Evolutionary conservation across 1,139 yeast genomes (phyloP).

Genomic region (Yamadazyma sp.): DNA sequence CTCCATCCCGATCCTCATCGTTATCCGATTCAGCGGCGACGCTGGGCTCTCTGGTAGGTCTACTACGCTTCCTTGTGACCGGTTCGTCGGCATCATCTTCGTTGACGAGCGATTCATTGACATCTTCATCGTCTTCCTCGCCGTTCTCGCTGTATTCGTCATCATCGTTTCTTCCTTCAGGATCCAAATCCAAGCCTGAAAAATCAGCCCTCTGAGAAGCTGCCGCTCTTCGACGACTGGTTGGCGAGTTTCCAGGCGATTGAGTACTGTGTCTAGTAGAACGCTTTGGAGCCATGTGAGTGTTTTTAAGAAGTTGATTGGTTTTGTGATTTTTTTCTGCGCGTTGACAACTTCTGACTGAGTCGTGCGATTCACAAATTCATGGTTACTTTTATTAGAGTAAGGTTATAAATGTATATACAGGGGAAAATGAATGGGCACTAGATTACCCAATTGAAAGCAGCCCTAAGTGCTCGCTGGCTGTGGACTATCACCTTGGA

Average conservation of each 20-base stretch:
- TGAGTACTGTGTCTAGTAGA: conserved; percentile 5
- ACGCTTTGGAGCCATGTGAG: conserved; percentile 10
- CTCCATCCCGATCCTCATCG: conserved; percentile 21
- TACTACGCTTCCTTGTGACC: conserved; percentile 15
- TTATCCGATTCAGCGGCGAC: conserved; percentile 17
- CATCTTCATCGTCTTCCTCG: conserved; percentile 13
- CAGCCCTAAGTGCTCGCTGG: too few relatives aligned
- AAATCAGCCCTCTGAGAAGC: conserved; percentile 18
- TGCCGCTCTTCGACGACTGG: conserved; percentile 10
- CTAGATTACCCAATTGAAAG: too few relatives aligned
- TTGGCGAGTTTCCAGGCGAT: conserved; percentile 10
- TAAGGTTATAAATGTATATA: conserved; percentile 4
- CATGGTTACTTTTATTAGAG: not conserved
- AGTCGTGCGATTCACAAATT: conserved; percentile 1
- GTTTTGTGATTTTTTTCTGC: not conserved
- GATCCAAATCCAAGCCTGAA: conserved; percentile 30
- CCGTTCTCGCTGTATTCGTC: conserved; percentile 24
- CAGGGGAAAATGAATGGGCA: conserved; percentile 3
- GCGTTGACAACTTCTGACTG: conserved; percentile 5
- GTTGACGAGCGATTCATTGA: conserved; percentile 5
- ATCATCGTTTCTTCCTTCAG: conserved; percentile 18
- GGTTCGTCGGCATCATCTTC: conserved; percentile 17
- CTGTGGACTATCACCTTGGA: conserved; percentile 12
- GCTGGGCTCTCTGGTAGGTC: conserved; percentile 18
- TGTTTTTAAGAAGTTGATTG: not conserved